Conservation (phyloP, 2,329 filamentous ascomycete species). For the Cephalotrichum gorgonifer region DNA sequence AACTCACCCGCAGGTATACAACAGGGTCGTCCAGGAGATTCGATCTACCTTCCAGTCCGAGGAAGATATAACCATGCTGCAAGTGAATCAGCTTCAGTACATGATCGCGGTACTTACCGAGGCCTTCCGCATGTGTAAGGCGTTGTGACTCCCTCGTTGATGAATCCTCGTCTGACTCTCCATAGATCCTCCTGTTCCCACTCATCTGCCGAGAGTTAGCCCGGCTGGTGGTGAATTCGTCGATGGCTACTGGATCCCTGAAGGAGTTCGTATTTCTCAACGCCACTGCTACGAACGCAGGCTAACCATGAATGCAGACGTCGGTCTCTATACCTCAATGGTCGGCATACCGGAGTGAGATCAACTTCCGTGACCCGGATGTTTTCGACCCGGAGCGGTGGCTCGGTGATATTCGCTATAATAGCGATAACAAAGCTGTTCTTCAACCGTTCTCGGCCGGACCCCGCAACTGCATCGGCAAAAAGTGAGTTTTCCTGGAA, state of each 20-base stretch:
- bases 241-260: not conserved
- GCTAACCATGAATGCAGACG: not conserved
- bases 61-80: slow-evolving; percentile 25
- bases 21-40: slow-evolving; percentile 25
- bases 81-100: slow-evolving; percentile 21
- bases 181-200: not conserved
- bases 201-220: not conserved
- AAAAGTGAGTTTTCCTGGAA: not conserved
- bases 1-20: slow-evolving; percentile 4
- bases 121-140: slow-evolving; percentile 25
- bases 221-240: not conserved
- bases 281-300: not conserved
- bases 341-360: slow-evolving; percentile 20
- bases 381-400: slow-evolving; percentile 28
- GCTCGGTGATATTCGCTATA: slow-evolving; percentile 6
- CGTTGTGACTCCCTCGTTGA: too few relatives aligned
- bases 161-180: too few relatives aligned
- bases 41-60: slow-evolving; percentile 22
- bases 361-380: slow-evolving; percentile 19
- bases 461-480: not conserved
- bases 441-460: not conserved
- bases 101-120: slow-evolving; percentile 30
- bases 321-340: slow-evolving; percentile 9
- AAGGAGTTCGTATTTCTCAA: not conserved
- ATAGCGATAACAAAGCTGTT: not conserved